These are phyloP conservation scores for Pseudozyma sp. DNA, from an alignment of 1,284 basidiomycete species.

Conservation along the genomic window DNA sequence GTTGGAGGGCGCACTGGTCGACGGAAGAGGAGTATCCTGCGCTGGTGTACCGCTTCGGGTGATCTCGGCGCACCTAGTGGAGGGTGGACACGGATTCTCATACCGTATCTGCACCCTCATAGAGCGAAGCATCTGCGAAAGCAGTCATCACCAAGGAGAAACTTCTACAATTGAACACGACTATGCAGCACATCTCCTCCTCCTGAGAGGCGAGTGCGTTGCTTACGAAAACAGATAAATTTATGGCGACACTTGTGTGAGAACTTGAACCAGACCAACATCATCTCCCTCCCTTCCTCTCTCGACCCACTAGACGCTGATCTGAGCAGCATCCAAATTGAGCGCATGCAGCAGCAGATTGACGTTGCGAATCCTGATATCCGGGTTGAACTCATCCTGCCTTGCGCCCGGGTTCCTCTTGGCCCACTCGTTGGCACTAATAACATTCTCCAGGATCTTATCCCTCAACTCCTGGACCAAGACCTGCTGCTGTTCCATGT, in stretches of 20 bases:
- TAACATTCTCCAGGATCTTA: constrained; percentile 88
- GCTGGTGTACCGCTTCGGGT: neutral
- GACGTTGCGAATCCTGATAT: constrained; percentile 64
- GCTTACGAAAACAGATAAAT: neutral
- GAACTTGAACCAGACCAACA: too few species aligned
- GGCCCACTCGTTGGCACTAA: constrained; percentile 74
- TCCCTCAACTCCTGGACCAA: constrained; percentile 88
- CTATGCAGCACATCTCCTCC: too few species aligned
- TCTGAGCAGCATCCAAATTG: constrained; percentile 67
- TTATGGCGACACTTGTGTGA: too few species aligned
- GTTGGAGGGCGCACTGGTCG: neutral
- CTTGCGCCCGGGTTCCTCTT: constrained; percentile 41
- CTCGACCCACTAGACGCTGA: constrained; percentile 48
- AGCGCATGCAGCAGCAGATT: constrained; percentile 66
- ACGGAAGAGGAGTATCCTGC: neutral
- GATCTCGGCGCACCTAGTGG: neutral
- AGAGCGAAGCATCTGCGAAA: too few species aligned
- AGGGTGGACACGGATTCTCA: too few species aligned
- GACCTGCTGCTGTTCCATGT: constrained; percentile 84
- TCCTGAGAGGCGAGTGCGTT: too few species aligned
- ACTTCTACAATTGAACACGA: too few species aligned
- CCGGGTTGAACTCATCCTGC: constrained; percentile 23
- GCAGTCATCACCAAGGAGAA: too few species aligned
- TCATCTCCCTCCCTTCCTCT: too few species aligned
- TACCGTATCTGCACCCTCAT: too few species aligned